Percentiles rank a stretch among this genome's conserved stretches.
phyloP scores from a whole-genome alignment of 805 yeast genomes.

The Sugiyamaella floridensis region DNA sequence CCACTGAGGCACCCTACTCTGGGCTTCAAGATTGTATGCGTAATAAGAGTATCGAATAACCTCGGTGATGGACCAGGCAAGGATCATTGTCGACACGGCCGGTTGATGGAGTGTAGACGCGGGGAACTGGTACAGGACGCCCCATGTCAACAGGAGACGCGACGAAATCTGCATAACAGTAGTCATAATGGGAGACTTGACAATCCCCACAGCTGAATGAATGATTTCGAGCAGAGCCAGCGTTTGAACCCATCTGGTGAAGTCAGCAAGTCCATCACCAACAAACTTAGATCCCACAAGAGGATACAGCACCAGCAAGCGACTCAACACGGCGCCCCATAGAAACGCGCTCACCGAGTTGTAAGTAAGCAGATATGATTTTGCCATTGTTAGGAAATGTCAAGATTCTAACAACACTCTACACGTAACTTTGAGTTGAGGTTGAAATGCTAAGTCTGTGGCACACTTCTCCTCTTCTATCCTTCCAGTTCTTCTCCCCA shows the following conservation, averaged over 20 bases:
- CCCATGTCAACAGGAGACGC: slow-evolving; percentile 73
- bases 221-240: slow-evolving; percentile 74
- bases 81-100: slow-evolving; percentile 48
- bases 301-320: slow-evolving; percentile 36
- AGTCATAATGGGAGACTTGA: slow-evolving; percentile 77
- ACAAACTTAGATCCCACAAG: slow-evolving; percentile 58
- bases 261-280: slow-evolving; percentile 49
- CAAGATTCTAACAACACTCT: background rate
- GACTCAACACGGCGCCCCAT: slow-evolving; percentile 47
- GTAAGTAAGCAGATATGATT: slow-evolving; percentile 38
- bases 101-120: slow-evolving; percentile 49
- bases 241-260: slow-evolving; percentile 65
- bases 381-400: background rate
- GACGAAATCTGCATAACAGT: slow-evolving; percentile 85
- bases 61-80: slow-evolving; percentile 95
- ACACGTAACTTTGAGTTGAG: too few relatives aligned
- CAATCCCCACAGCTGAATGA: slow-evolving; percentile 73
- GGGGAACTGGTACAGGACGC: slow-evolving; percentile 73
- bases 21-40: slow-evolving; percentile 53
- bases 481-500: too few relatives aligned
- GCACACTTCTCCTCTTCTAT: too few relatives aligned
- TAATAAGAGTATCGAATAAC: slow-evolving; percentile 83
- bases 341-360: slow-evolving; percentile 47
- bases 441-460: too few relatives aligned
- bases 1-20: slow-evolving; percentile 47